These are phyloP conservation scores for Blastobotrys americana DNA, from an alignment of 805 yeast genomes.

Conservation along the genomic window DNA sequence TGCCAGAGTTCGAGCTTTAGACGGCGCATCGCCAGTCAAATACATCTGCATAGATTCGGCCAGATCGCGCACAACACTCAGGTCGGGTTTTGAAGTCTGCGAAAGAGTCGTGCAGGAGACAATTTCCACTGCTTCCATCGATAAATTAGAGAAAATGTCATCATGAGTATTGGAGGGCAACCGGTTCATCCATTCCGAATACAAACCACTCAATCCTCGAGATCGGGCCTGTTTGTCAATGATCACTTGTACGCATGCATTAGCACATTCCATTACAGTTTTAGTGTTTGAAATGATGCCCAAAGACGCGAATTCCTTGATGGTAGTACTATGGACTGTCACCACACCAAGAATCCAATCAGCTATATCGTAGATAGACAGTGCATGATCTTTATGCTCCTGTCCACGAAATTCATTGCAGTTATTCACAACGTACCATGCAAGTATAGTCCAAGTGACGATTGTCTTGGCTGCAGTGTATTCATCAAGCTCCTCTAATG, in stretches of 20 bases:
- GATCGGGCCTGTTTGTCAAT: not conserved
- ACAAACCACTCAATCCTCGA: not conserved
- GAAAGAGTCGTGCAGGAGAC: slow-evolving; percentile 1
- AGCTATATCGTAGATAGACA: not conserved
- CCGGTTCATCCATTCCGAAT: slow-evolving; percentile 5
- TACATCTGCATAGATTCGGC: slow-evolving; percentile 17
- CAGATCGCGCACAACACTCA: slow-evolving; percentile 9
- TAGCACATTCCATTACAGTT: slow-evolving; percentile 2
- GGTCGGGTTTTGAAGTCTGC: not conserved
- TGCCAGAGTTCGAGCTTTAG: slow-evolving; percentile 11
- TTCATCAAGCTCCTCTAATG: not conserved
- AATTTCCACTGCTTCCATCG: slow-evolving; percentile 9
- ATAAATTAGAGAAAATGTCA: slow-evolving; percentile 1
- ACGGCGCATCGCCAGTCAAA: slow-evolving; percentile 13
- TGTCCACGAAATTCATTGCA: too few species aligned
- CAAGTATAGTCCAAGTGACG: not conserved
- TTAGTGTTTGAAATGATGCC: not conserved
- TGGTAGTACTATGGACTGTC: not conserved
- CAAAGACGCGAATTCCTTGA: slow-evolving; percentile 4
- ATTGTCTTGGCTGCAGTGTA: not conserved
- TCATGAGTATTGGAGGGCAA: slow-evolving; percentile 8
- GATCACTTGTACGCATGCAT: slow-evolving; percentile 6
- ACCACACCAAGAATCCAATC: not conserved
- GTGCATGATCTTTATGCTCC: too few species aligned
- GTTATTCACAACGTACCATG: not conserved